Evolutionary conservation across 768 basidiomycete species (phyloP).

Genomic region (Podaxis pistillaris): DNA sequence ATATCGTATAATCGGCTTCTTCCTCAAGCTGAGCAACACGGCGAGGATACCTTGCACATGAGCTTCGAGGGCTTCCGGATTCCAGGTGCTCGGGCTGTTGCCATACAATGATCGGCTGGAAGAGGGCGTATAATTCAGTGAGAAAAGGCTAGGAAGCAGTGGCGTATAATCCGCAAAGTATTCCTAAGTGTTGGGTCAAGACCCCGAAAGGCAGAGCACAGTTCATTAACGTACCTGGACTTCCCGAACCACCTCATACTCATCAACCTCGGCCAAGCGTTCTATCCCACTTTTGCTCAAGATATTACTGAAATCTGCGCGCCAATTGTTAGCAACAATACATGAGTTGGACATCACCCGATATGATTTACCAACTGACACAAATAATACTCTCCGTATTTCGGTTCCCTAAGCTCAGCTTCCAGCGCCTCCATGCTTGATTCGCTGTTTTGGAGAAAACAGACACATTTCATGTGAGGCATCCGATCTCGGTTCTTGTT

Average conservation of each 20-base stretch:
- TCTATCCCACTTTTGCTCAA: conserved; percentile 90
- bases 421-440: conserved; percentile 82
- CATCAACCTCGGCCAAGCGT: conserved; percentile 89
- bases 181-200: conserved; percentile 55
- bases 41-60: conserved; percentile 80
- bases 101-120: conserved; percentile 67
- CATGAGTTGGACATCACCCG: conserved; percentile 22
- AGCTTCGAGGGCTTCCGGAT: conserved; percentile 69
- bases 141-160: conserved; percentile 82
- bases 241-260: conserved; percentile 94
- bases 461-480: conserved; percentile 97
- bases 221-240: conserved; percentile 69
- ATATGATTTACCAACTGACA: conserved; percentile 86
- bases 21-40: conserved; percentile 90
- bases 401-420: conserved; percentile 82
- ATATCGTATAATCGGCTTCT: conserved; percentile 92
- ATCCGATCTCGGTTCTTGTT: conserved; percentile 89
- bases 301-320: conserved; percentile 90
- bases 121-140: conserved; percentile 75
- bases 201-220: not conserved
- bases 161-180: conserved; percentile 97
- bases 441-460: conserved; percentile 83
- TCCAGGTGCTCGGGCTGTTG: conserved; percentile 70
- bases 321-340: conserved; percentile 13
- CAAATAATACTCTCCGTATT: conserved; percentile 97